Conservation (phyloP, 345 rosid genomes). For the Syzygium jambos region DNA sequence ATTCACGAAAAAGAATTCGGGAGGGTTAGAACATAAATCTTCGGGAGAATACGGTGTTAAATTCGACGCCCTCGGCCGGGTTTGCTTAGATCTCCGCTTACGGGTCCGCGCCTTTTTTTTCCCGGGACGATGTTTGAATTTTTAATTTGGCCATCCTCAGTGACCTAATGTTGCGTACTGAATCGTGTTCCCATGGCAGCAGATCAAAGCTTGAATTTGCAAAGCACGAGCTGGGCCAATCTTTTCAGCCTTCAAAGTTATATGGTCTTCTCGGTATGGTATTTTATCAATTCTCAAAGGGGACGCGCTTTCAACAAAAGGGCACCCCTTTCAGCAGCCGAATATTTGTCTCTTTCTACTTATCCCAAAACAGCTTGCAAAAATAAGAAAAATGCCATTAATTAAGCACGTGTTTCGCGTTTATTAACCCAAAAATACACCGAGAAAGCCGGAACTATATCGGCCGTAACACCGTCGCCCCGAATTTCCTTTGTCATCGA, state of each 20-base stretch:
- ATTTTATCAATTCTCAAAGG: not conserved
- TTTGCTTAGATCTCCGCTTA: too few relatives aligned
- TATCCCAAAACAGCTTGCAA: not conserved
- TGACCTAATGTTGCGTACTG: not conserved
- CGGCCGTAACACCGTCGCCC: not conserved
- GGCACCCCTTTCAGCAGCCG: not conserved
- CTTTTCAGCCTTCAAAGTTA: not conserved
- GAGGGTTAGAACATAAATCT: too few relatives aligned
- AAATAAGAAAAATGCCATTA: not conserved
- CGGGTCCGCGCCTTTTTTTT: not conserved
- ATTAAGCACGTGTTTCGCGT: not conserved
- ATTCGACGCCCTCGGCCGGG: too few relatives aligned
- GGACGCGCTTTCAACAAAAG: not conserved
- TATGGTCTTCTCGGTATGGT: not conserved
- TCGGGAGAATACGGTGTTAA: accelerated
- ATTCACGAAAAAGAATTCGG: too few relatives aligned
- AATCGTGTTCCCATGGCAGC: not conserved
- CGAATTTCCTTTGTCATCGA: not conserved
- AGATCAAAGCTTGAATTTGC: not conserved
- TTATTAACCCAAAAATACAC: not conserved
- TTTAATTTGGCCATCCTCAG: not conserved
- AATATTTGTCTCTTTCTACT: not conserved
- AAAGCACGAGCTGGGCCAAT: not conserved
- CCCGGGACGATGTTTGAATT: not conserved
- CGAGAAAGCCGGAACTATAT: not conserved